phyloP scores from a whole-genome alignment of 768 basidiomycete genomes.

The Amylocystis lapponica region DNA sequence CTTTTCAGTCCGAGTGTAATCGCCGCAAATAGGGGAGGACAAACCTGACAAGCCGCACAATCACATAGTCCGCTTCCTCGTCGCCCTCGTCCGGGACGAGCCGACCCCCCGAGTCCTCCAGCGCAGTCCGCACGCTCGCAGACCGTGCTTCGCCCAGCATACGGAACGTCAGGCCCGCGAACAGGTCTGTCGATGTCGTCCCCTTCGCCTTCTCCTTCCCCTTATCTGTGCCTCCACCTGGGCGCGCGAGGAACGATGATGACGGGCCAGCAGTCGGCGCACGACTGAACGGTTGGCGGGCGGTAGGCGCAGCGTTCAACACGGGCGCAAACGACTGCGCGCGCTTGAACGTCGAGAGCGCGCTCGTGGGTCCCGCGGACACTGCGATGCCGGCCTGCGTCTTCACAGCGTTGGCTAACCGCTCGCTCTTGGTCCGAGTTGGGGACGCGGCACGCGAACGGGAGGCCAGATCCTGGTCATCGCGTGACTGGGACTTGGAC shows the following conservation, averaged over 20 bases:
- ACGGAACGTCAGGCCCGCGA: slow-evolving; percentile 50
- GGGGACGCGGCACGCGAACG: slow-evolving; percentile 14
- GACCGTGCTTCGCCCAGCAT: slow-evolving; percentile 65
- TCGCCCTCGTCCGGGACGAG: slow-evolving; percentile 37
- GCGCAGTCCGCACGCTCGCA: slow-evolving; percentile 48
- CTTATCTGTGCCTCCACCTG: neutral
- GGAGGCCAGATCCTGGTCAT: slow-evolving; percentile 3
- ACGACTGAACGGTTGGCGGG: slow-evolving; percentile 12
- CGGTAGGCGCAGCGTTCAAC: slow-evolving; percentile 27
- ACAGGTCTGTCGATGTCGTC: slow-evolving; percentile 30
- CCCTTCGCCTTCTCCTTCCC: slow-evolving; percentile 2
- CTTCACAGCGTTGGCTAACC: slow-evolving; percentile 1
- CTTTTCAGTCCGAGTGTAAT: neutral
- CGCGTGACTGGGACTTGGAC: slow-evolving; percentile 34
- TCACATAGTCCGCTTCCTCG: slow-evolving; percentile 53
- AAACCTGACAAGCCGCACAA: slow-evolving; percentile 74
- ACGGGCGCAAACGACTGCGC: slow-evolving; percentile 58
- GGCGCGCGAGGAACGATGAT: slow-evolving; percentile 2
- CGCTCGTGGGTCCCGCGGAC: slow-evolving; percentile 18
- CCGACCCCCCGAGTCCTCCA: slow-evolving; percentile 54
- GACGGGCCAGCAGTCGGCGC: slow-evolving; percentile 1
- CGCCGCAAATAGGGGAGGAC: slow-evolving; percentile 4
- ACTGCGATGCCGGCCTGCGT: no score
- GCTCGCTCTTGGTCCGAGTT: neutral
- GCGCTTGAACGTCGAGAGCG: slow-evolving; percentile 58